A percentile compares a stretch with the other conserved stretches of the same genome.
phyloP scores from a whole-genome alignment of 106 monocot genomes.

The Platanthera zijinensis region DNA sequence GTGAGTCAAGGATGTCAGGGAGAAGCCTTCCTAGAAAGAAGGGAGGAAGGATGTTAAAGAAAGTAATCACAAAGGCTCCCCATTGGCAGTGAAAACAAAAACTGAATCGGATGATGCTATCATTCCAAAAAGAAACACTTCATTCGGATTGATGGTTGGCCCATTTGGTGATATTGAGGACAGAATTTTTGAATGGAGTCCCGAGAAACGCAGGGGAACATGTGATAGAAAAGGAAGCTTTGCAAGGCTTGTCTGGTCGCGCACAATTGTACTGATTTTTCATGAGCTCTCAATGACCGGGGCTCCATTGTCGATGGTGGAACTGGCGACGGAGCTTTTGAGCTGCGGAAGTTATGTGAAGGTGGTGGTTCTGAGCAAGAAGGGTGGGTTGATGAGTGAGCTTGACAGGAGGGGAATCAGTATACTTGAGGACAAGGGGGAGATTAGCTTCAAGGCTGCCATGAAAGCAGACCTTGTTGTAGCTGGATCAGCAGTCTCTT shows the following conservation, averaged over 20 bases:
- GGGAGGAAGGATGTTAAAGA: background rate
- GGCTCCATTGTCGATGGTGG: slow-evolving; percentile 95
- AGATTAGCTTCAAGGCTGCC: slow-evolving; percentile 65
- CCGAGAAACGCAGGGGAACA: slow-evolving; percentile 55
- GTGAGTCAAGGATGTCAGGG: slow-evolving; percentile 19
- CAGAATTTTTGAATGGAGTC: slow-evolving; percentile 53
- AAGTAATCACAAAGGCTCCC: slow-evolving; percentile 20
- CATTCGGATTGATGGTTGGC: slow-evolving; percentile 76
- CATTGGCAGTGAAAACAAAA: slow-evolving; percentile 11
- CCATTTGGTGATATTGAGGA: slow-evolving; percentile 79
- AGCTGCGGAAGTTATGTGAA: slow-evolving; percentile 78
- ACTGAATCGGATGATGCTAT: slow-evolving; percentile 30
- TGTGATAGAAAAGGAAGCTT: slow-evolving; percentile 66
- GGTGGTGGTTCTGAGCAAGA: slow-evolving; percentile 67
- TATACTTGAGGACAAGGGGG: slow-evolving; percentile 59
- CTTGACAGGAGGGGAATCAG: slow-evolving; percentile 71
- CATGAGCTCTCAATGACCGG: slow-evolving; percentile 98
- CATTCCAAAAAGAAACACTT: slow-evolving; percentile 54
- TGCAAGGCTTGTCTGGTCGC: slow-evolving; percentile 54
- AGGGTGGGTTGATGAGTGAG: slow-evolving; percentile 76
- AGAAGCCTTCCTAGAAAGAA: background rate
- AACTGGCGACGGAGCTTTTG: slow-evolving; percentile 78
- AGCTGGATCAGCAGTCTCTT: slow-evolving; percentile 92
- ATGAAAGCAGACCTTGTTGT: slow-evolving; percentile 73
- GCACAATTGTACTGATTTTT: slow-evolving; percentile 70